A percentile compares a stretch with the other conserved stretches of the same genome.
Evolutionary conservation across 805 yeast species (phyloP).

Genomic region (Starmerella apis): DNA sequence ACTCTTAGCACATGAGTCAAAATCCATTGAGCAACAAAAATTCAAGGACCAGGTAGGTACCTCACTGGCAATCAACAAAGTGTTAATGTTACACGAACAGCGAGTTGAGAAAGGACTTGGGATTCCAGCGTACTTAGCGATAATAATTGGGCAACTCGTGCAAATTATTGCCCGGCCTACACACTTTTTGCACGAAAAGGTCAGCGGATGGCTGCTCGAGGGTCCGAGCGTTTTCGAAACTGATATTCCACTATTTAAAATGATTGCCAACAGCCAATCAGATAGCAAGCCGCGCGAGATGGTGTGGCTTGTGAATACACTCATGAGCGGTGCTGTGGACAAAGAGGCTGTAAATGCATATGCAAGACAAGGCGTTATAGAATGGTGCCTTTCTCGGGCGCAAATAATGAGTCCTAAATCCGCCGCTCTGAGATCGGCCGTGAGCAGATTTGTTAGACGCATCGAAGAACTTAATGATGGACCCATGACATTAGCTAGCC

Average conservation of each 20-base stretch:
- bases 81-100: constrained; percentile 7
- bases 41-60: constrained; percentile 24
- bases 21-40: constrained; percentile 12
- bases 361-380: constrained; percentile 48
- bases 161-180: constrained; percentile 57
- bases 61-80: constrained; percentile 21
- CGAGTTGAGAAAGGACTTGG: background rate
- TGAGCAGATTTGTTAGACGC: constrained; percentile 15
- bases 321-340: constrained; percentile 41
- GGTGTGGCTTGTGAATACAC: constrained; percentile 51
- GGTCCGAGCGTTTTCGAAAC: constrained; percentile 38
- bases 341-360: constrained; percentile 45
- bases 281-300: constrained; percentile 43
- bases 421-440: constrained; percentile 13
- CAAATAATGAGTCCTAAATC: constrained; percentile 13
- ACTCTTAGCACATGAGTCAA: constrained; percentile 8
- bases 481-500: constrained; percentile 12
- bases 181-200: constrained; percentile 62
- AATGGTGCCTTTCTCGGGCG: constrained; percentile 46
- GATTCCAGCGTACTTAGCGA: constrained; percentile 38
- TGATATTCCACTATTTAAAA: constrained; percentile 38
- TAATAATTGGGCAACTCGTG: constrained; percentile 45
- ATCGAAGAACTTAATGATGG: constrained; percentile 20
- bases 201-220: constrained; percentile 52
- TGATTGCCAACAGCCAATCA: constrained; percentile 25